These are phyloP conservation scores for Mercurialis annua DNA, from an alignment of 345 rosid species.

Conservation along the genomic window DNA sequence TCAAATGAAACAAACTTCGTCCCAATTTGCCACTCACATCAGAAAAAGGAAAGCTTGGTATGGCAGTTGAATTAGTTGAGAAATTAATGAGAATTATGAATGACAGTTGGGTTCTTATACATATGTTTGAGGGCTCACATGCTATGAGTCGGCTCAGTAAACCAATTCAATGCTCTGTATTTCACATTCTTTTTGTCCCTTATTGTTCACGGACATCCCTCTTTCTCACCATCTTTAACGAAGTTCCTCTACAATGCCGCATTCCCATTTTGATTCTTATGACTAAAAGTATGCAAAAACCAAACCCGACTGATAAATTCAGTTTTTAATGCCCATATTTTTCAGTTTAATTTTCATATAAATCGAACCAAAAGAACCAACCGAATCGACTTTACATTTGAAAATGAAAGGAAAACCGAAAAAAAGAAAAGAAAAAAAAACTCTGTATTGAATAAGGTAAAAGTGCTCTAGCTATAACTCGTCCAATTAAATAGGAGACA, in stretches of 20 bases:
- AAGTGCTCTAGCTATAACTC: too few species aligned
- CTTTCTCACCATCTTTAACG: background rate
- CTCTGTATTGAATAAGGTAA: too few species aligned
- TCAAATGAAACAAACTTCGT: too few species aligned
- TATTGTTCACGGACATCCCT: background rate
- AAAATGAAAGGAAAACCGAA: too few species aligned
- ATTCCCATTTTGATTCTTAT: background rate
- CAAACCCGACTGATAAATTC: background rate
- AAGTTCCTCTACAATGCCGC: background rate
- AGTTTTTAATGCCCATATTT: too few species aligned
- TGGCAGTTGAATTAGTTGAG: background rate
- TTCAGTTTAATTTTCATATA: too few species aligned
- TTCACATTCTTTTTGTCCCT: background rate
- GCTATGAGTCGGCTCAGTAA: background rate
- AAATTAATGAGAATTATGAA: background rate
- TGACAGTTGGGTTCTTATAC: slow-evolving; percentile 1
- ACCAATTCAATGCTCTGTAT: background rate
- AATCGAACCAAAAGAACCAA: too few species aligned
- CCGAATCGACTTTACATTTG: too few species aligned
- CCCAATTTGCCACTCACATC: too few species aligned
- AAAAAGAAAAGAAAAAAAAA: too few species aligned
- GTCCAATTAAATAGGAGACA: too few species aligned
- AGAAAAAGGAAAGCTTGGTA: background rate
- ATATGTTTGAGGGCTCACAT: background rate
- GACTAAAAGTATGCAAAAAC: background rate